Conservation (phyloP, 2,329 filamentous ascomycete genomes). For the Cladophialophora immunda region DNA sequence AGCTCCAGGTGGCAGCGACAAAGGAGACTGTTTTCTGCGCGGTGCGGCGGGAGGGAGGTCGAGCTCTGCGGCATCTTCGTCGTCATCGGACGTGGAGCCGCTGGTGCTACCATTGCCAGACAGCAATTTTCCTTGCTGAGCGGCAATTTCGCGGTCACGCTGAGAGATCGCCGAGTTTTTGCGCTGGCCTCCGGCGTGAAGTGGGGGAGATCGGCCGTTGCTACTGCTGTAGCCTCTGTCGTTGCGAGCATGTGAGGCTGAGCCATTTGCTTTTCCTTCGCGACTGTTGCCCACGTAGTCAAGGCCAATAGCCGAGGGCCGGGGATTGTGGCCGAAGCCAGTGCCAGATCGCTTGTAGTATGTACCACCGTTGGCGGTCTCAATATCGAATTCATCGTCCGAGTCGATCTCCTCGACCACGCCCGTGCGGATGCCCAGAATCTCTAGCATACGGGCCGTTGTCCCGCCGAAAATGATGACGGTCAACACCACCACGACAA, state of each 20-base stretch:
- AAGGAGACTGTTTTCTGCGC: constrained; percentile 51
- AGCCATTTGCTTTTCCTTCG: constrained; percentile 44
- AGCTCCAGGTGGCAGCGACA: constrained; percentile 42
- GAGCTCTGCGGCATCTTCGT: constrained; percentile 62
- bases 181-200: constrained; percentile 54
- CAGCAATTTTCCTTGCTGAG: constrained; percentile 61
- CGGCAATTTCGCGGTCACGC: constrained; percentile 55
- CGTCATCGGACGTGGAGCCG: constrained; percentile 55
- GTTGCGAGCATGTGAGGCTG: constrained; percentile 29
- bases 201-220: constrained; percentile 62
- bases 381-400: constrained; percentile 98
- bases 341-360: constrained; percentile 82
- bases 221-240: constrained; percentile 65
- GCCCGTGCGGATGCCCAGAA: constrained; percentile 92
- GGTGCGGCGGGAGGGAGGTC: constrained; percentile 67
- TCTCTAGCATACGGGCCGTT: constrained; percentile 96
- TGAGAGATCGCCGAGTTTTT: constrained; percentile 60
- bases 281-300: constrained; percentile 56
- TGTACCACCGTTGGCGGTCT: constrained; percentile 73
- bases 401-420: constrained; percentile 97
- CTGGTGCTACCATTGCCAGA: constrained; percentile 52
- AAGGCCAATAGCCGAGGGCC: constrained; percentile 66
- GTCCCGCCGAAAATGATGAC: constrained; percentile 99
- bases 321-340: constrained; percentile 79
- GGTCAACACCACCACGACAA: constrained; percentile 95